Conservation (phyloP, 768 basidiomycete species). For the Boletus sp. region DNA sequence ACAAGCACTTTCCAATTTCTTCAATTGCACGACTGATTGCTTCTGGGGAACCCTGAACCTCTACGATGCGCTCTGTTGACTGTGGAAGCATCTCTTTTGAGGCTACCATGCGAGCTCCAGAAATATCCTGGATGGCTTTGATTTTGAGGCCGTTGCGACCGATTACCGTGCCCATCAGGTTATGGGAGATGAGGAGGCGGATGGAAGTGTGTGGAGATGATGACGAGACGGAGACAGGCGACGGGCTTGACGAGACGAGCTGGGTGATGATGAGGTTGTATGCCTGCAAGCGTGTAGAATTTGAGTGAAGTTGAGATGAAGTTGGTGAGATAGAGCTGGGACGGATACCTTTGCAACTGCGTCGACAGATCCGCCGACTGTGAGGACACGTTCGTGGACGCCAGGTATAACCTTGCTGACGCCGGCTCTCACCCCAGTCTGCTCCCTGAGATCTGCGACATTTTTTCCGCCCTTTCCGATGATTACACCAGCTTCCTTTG, state of each 20-base stretch:
- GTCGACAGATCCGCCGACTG: constrained; percentile 88
- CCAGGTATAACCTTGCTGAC: constrained; percentile 98
- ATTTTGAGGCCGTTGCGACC: constrained; percentile 96
- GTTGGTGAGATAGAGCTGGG: background rate
- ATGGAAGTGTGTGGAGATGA: constrained; percentile 74
- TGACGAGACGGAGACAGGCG: constrained; percentile 67
- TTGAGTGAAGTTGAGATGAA: constrained; percentile 2
- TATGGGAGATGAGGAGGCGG: constrained; percentile 97
- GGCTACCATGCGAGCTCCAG: constrained; percentile 97
- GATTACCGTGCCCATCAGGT: constrained; percentile 98
- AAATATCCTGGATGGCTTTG: constrained; percentile 95
- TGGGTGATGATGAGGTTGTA: constrained; percentile 93
- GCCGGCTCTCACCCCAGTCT: constrained; percentile 96
- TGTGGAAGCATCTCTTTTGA: constrained; percentile 99
- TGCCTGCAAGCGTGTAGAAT: constrained; percentile 50
- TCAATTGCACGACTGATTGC: constrained; percentile 90
- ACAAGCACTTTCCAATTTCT: constrained; percentile 92
- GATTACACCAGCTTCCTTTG: constrained; percentile 96
- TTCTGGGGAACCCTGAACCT: constrained; percentile 92
- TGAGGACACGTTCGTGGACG: constrained; percentile 96
- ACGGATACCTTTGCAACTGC: constrained; percentile 79
- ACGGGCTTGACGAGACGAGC: constrained; percentile 77
- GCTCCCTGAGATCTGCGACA: constrained; percentile 93
- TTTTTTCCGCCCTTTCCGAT: constrained; percentile 97
- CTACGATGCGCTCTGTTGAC: constrained; percentile 98